Base-by-base conservation (phyloP, 495 filamentous ascomycete species). In the Talaromyces nanjingensis region DNA sequence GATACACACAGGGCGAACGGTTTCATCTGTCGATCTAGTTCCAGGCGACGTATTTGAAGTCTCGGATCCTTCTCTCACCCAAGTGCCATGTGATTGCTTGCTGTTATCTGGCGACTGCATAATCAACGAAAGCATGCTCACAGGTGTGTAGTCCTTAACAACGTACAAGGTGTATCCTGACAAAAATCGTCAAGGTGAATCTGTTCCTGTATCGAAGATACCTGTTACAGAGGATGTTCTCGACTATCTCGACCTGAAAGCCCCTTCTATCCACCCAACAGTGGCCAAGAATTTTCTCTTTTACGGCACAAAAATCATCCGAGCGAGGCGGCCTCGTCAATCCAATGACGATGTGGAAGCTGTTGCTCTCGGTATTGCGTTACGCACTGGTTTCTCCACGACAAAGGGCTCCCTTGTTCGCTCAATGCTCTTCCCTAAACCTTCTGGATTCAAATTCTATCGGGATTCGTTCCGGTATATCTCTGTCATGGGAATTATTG, bases 111-210 rank as follows among this genome's bases (percentile, higher is more conserved):
- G 96, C 25, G 96, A 99, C 73, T 96, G 92, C 73, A 98, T 99
- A 66, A 92, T 99, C 65, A 99, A 99, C 72, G 96, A 99, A 74
- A 97, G 93, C 79, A 99, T 99, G 96, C 86, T 99, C 33, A 99
- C 96, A 45, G 89, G 89, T 89, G 70, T 68, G 77, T 70, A 58
- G 0, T 52, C 2, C 5, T 12, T 59, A 31, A 22, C 12, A 27
- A 24, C 24, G 34, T 29, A 27, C 39, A 58, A 39, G 8, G 22
- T 11, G 14, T 53, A 63, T 34, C 4, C 34, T 60, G 63, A 60
- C 42, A 20, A 1, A 14, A 45, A 27, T 16, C 12, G 24, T 16
- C 31, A 60, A 88, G 93, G 92, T 53, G 96, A 99, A 80, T 98
- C 96, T 59, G 91, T 99, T 29, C 96, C 96, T 6, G 93, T 98